These are phyloP conservation scores for Aureobasidium sp. DNA, from an alignment of 2,329 filamentous ascomycete genomes.

Conservation along the genomic window DNA sequence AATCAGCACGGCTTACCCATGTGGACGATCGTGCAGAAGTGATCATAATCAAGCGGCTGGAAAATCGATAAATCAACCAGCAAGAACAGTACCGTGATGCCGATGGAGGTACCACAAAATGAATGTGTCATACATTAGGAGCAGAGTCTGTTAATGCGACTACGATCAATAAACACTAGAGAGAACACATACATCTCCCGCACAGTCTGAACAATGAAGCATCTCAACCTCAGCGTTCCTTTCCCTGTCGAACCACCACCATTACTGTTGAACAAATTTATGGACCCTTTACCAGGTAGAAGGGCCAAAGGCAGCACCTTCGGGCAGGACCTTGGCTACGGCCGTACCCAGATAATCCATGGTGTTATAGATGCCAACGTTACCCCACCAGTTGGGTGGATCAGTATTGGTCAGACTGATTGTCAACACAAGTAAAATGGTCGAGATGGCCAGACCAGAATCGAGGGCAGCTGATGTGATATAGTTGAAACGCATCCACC, in stretches of 20 bases:
- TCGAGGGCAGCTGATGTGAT: conserved; percentile 77
- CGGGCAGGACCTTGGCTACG: conserved; percentile 17
- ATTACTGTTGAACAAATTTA: not conserved
- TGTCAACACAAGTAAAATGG: conserved; percentile 78
- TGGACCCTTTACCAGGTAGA: conserved; percentile 2
- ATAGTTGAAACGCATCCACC: conserved; percentile 93
- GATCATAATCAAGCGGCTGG: too few species aligned
- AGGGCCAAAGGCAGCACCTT: conserved; percentile 12
- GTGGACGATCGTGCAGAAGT: too few species aligned
- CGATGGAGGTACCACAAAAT: not conserved
- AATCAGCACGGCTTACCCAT: too few species aligned
- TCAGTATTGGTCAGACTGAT: conserved; percentile 75
- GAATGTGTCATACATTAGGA: not conserved
- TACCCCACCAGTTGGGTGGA: conserved; percentile 80
- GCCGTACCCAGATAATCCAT: conserved; percentile 24
- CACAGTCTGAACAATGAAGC: not conserved
- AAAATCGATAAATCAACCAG: too few species aligned
- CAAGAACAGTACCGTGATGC: too few species aligned
- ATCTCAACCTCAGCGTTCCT: not conserved
- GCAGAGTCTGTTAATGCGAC: not conserved
- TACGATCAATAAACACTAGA: not conserved
- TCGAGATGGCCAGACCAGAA: conserved; percentile 72
- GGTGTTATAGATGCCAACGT: conserved; percentile 50
- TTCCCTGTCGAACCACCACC: too few species aligned
- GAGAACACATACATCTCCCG: not conserved